Conservation (phyloP, 441 rosid species). For the Pelargonium australe region DNA sequence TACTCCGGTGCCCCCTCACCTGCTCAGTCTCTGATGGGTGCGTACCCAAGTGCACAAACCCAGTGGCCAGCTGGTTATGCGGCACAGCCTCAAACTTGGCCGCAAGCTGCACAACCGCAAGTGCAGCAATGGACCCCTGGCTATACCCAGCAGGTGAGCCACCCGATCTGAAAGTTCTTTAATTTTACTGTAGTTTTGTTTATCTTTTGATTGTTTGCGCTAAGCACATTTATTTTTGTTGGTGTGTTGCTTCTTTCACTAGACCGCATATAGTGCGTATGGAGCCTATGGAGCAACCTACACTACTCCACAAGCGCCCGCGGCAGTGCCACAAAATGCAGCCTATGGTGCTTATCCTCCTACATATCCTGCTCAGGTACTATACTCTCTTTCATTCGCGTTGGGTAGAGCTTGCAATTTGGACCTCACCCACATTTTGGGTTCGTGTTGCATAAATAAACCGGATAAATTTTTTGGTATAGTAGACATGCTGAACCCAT, state of each 20-base stretch:
- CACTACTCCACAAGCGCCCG: slow-evolving; percentile 53
- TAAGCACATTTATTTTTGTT: neutral
- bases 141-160: slow-evolving; percentile 63
- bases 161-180: neutral
- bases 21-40: slow-evolving; percentile 57
- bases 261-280: slow-evolving; percentile 47
- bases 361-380: slow-evolving; percentile 78
- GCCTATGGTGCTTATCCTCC: slow-evolving; percentile 79
- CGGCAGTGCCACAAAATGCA: slow-evolving; percentile 59
- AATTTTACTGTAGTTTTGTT: neutral
- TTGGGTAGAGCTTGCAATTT: too few species aligned
- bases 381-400: too few species aligned
- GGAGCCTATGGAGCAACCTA: slow-evolving; percentile 60
- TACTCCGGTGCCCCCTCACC: slow-evolving; percentile 47
- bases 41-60: slow-evolving; percentile 62
- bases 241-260: neutral
- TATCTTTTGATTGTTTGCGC: neutral
- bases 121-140: slow-evolving; percentile 72
- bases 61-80: slow-evolving; percentile 87
- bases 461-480: too few species aligned
- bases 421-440: too few species aligned
- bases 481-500: too few species aligned
- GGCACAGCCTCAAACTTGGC: slow-evolving; percentile 88
- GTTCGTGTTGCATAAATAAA: too few species aligned
- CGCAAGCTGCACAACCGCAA: slow-evolving; percentile 56